Base-by-base conservation (phyloP, 345 rosid species). In the Tarenaya hassleriana region DNA sequence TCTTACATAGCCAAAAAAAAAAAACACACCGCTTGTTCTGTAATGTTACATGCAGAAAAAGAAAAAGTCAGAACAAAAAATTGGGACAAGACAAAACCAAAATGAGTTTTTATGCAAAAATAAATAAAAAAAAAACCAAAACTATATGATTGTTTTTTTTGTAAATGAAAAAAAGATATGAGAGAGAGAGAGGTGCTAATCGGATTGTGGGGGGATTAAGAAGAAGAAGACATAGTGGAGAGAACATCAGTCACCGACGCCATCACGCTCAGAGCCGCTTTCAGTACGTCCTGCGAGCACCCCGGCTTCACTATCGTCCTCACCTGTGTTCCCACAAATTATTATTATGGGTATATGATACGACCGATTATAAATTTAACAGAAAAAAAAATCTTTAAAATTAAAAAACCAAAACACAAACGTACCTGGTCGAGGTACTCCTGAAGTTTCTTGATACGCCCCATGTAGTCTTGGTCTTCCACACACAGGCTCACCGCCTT, bases 401-500 rank as follows among this genome's bases (percentile, higher is more conserved):
- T 38, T 4, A 14, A n/a, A 1, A 13, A 17, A 8, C 1, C 16
- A 5, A 10, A 27, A 37, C 14, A 50, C 7, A 1, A 20, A 8
- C 15, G 63, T 38, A 88, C 97, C 95, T 85, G 77, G 61, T 85
- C 95, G 2, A 92, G 88, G 64, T 88, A 81, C 73, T 73, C 90
- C 63, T 88, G 95, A 50, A 92, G 77, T 69, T 81, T 66, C 81
- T 88, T 88, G 62, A 88, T 88, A 59, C 95, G 78, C 21, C 98
- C 98, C 95, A 88, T 88, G 81, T 92, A 92, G 72, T 92, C 98
- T 61, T 81, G 91, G 64, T 92, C 98, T 75, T 92, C 98, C 47
- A 92, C 95, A 46, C 84, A 85, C 18, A 88, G 77, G 46, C 69
- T 73, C 46, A 85, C 62, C 6, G 94, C 79, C 76, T 78, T 92